Evolutionary conservation across 2,329 filamentous ascomycete genomes (phyloP).

Genomic region (Teratosphaeria gauchensis): DNA sequence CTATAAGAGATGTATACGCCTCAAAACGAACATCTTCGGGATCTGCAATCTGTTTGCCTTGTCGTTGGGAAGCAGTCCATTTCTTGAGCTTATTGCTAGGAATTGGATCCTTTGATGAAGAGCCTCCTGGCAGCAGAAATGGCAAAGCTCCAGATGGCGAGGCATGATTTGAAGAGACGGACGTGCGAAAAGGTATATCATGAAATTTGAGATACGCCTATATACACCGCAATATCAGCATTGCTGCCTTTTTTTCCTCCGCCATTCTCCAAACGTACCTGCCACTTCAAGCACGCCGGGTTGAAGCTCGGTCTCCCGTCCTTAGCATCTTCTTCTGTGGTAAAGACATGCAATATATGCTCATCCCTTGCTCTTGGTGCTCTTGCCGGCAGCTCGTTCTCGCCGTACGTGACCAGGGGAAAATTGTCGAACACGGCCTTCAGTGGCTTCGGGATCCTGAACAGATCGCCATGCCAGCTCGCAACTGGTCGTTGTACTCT

Average conservation of each 20-base stretch:
- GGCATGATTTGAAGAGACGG: slow-evolving; percentile 81
- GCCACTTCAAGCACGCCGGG: slow-evolving; percentile 90
- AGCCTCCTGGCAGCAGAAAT: slow-evolving; percentile 53
- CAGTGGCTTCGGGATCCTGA: slow-evolving; percentile 62
- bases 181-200: slow-evolving; percentile 54
- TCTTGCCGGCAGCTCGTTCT: slow-evolving; percentile 64
- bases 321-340: slow-evolving; percentile 51
- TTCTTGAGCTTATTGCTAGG: slow-evolving; percentile 57
- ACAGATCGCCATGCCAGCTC: slow-evolving; percentile 17
- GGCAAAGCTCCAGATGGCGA: slow-evolving; percentile 82
- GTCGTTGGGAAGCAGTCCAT: slow-evolving; percentile 46
- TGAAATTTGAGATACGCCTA: slow-evolving; percentile 77
- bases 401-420: slow-evolving; percentile 64
- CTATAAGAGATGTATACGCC: slow-evolving; percentile 69
- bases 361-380: slow-evolving; percentile 38
- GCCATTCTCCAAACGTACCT: slow-evolving; percentile 50
- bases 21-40: slow-evolving; percentile 51
- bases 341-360: slow-evolving; percentile 68
- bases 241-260: background rate
- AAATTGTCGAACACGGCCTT: slow-evolving; percentile 77
- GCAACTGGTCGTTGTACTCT: background rate
- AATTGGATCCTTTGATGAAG: slow-evolving; percentile 35
- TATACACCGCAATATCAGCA: background rate
- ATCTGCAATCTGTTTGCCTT: slow-evolving; percentile 28
- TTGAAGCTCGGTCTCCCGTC: slow-evolving; percentile 69